These are phyloP conservation scores for Zymoseptoria tritici DNA, from an alignment of 2,329 filamentous ascomycete species.

Conservation along the genomic window DNA sequence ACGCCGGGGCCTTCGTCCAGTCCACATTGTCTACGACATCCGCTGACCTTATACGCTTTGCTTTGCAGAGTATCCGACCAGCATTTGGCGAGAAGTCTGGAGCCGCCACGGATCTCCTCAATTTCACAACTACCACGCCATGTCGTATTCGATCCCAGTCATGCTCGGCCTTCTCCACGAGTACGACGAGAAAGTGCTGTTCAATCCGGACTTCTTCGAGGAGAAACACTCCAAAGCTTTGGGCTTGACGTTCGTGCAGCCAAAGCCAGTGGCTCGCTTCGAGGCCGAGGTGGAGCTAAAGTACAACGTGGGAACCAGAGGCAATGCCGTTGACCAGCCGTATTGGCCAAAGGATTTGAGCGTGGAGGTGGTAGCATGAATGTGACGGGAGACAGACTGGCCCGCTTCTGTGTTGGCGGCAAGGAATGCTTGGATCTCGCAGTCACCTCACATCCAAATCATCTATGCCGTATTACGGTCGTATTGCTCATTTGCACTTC, in stretches of 20 bases:
- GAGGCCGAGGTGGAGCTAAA: constrained; percentile 34
- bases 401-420: not conserved
- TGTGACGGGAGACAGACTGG: not conserved
- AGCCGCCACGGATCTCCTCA: constrained; percentile 38
- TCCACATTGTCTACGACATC: too few species aligned
- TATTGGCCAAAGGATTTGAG: constrained; percentile 37
- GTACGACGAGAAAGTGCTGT: constrained; percentile 34
- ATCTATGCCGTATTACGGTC: constrained; percentile 8
- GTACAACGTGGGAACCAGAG: constrained; percentile 45
- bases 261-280: constrained; percentile 42
- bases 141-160: constrained; percentile 36
- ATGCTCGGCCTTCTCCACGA: constrained; percentile 36
- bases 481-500: constrained; percentile 10
- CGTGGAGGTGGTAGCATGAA: constrained; percentile 10
- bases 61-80: constrained; percentile 17
- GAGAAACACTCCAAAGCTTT: constrained; percentile 32
- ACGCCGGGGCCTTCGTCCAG: too few species aligned
- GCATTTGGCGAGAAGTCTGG: constrained; percentile 45
- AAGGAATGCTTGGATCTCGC: not conserved
- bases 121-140: constrained; percentile 47
- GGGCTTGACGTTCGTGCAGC: constrained; percentile 32
- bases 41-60: too few species aligned
- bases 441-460: not conserved
- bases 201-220: constrained; percentile 46
- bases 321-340: constrained; percentile 44